These are phyloP conservation scores for Pythium sukuiense DNA, from an alignment of 352 stramenopile species.

Conservation along the genomic window DNA sequence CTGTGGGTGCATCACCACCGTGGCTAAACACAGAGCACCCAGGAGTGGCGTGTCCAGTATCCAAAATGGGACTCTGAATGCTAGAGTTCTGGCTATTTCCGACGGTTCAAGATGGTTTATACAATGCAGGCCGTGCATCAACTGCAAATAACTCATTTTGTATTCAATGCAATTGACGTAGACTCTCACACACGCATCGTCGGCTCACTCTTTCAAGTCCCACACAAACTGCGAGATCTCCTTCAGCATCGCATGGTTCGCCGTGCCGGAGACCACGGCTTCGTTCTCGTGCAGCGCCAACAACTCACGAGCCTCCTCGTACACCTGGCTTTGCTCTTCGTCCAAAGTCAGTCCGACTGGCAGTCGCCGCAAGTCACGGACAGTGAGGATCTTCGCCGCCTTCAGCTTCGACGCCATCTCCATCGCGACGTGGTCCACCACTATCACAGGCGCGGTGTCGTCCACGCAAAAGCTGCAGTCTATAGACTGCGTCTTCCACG, in stretches of 20 bases:
- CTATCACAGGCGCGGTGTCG: not conserved
- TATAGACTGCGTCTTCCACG: not conserved
- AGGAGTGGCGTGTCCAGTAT: too few species aligned
- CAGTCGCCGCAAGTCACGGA: not conserved
- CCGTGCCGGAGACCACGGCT: not conserved
- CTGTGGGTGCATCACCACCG: too few species aligned
- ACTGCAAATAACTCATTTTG: too few species aligned
- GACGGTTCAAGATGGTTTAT: too few species aligned
- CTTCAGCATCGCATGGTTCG: not conserved
- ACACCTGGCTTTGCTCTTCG: not conserved
- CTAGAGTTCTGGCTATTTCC: too few species aligned
- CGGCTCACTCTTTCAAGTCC: not conserved
- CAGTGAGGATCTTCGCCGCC: not conserved
- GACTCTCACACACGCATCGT: too few species aligned
- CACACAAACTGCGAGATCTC: constrained; percentile 4
- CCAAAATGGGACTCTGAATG: too few species aligned
- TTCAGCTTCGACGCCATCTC: not conserved
- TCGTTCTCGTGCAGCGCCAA: not conserved
- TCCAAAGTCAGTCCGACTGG: not conserved
- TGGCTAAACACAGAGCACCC: too few species aligned
- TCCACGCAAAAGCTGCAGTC: not conserved
- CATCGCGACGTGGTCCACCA: not conserved
- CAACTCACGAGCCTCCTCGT: not conserved
- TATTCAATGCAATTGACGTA: too few species aligned
- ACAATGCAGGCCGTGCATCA: too few species aligned